Evolutionary conservation across 768 basidiomycete species (phyloP).

Genomic region (Lactarius hengduanensis): DNA sequence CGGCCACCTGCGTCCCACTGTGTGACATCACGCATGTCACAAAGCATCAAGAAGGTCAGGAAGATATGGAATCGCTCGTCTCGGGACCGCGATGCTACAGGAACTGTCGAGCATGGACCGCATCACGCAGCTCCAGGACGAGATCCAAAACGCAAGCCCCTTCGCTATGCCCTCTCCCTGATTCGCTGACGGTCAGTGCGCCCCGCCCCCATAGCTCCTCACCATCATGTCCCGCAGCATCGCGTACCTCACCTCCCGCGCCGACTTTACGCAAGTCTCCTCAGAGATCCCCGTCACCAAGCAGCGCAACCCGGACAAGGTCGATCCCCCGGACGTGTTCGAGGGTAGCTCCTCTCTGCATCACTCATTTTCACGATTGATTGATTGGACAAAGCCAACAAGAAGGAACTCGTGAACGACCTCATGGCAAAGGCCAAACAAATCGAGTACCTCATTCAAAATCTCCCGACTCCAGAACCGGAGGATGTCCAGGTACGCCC

Average conservation of each 20-base stretch:
- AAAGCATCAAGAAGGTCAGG: background rate
- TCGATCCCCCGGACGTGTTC: constrained; percentile 69
- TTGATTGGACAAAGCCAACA: constrained; percentile 54
- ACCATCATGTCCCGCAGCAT: constrained; percentile 85
- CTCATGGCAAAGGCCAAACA: constrained; percentile 87
- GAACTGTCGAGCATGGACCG: constrained; percentile 94
- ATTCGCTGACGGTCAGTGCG: background rate
- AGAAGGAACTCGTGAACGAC: constrained; percentile 80
- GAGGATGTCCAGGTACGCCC: constrained; percentile 68
- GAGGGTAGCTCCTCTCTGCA: constrained; percentile 50
- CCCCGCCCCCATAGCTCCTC: constrained; percentile 54
- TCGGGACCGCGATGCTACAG: constrained; percentile 78
- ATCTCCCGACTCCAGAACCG: constrained; percentile 73
- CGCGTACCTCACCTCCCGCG: constrained; percentile 71
- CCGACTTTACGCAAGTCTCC: constrained; percentile 78
- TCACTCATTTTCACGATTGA: background rate
- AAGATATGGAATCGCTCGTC: constrained; percentile 12
- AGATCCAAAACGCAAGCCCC: constrained; percentile 73
- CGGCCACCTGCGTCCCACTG: background rate
- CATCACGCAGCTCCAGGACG: constrained; percentile 93
- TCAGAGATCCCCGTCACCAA: constrained; percentile 83
- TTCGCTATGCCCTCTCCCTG: background rate
- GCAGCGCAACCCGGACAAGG: constrained; percentile 66
- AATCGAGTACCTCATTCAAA: constrained; percentile 79
- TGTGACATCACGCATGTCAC: constrained; percentile 18